phyloP scores from a whole-genome alignment of 176 grass and related monocot genomes.

The Zoysia japonica region DNA sequence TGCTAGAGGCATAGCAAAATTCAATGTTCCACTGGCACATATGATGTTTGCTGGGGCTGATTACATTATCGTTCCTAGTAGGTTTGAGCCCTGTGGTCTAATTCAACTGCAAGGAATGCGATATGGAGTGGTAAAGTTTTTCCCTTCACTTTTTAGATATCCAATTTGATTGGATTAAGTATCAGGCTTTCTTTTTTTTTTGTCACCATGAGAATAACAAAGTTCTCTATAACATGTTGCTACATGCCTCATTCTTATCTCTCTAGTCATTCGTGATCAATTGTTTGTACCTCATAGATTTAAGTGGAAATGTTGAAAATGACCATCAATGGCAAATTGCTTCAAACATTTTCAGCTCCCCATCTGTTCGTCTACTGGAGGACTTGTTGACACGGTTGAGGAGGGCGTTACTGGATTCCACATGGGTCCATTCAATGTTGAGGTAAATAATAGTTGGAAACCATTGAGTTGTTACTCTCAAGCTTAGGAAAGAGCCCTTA shows the following conservation, averaged over 20 bases:
- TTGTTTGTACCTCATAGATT: background rate
- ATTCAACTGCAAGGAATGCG: constrained; percentile 78
- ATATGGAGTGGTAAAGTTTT: constrained; percentile 57
- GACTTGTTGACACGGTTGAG: constrained; percentile 65
- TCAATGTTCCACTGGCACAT: constrained; percentile 65
- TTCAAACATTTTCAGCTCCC: constrained; percentile 40
- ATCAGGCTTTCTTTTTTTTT: background rate
- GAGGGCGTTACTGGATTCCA: constrained; percentile 66
- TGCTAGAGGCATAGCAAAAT: constrained; percentile 60
- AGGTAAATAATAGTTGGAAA: constrained; percentile 48
- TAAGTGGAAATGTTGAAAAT: background rate
- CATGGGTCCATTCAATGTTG: constrained; percentile 48
- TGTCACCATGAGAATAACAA: background rate
- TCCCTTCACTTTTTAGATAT: background rate
- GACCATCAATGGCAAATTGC: background rate
- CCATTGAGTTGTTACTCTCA: background rate
- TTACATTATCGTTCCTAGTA: constrained; percentile 64
- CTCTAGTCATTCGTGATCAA: background rate
- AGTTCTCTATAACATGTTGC: background rate
- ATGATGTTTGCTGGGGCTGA: constrained; percentile 70
- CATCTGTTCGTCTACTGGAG: constrained; percentile 58
- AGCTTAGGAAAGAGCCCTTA: background rate
- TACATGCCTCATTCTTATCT: background rate
- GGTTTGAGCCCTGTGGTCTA: constrained; percentile 76
- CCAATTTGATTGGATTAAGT: background rate